phyloP scores from a whole-genome alignment of 768 basidiomycete genomes.

The Exsudoporus frostii region DNA sequence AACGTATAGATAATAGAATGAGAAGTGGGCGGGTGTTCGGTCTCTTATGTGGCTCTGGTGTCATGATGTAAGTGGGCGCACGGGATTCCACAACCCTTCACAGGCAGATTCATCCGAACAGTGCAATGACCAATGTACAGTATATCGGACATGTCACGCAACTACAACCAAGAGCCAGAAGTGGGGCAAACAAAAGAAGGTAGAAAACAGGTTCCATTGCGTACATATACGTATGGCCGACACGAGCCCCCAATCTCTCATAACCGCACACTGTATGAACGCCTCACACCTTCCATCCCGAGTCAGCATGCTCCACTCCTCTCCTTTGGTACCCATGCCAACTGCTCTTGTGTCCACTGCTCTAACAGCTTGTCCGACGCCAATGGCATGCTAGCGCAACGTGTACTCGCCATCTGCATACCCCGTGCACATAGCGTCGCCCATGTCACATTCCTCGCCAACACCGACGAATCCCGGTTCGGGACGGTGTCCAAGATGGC shows the following conservation, averaged over 20 bases:
- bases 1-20: background rate
- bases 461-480: background rate
- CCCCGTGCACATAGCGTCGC: constrained; percentile 29
- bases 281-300: too few species aligned
- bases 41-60: background rate
- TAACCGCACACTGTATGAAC: too few species aligned
- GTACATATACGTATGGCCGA: too few species aligned
- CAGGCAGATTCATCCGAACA: too few species aligned
- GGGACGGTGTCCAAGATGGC: constrained; percentile 21
- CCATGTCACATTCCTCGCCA: constrained; percentile 5
- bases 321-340: constrained; percentile 15
- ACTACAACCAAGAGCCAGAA: too few species aligned
- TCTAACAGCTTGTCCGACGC: constrained; percentile 20
- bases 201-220: too few species aligned
- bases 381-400: constrained; percentile 7
- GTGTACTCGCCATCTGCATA: constrained; percentile 23
- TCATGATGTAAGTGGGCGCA: too few species aligned
- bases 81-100: too few species aligned
- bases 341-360: constrained; percentile 12
- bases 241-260: too few species aligned
- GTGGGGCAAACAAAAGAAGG: too few species aligned
- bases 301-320: background rate
- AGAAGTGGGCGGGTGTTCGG: background rate
- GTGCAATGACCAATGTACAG: too few species aligned
- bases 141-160: too few species aligned